A percentile compares a stretch with the other conserved stretches of the same genome.
phyloP scores from a whole-genome alignment of 2,329 filamentous ascomycete genomes.

The Colletotrichum cereale region DNA sequence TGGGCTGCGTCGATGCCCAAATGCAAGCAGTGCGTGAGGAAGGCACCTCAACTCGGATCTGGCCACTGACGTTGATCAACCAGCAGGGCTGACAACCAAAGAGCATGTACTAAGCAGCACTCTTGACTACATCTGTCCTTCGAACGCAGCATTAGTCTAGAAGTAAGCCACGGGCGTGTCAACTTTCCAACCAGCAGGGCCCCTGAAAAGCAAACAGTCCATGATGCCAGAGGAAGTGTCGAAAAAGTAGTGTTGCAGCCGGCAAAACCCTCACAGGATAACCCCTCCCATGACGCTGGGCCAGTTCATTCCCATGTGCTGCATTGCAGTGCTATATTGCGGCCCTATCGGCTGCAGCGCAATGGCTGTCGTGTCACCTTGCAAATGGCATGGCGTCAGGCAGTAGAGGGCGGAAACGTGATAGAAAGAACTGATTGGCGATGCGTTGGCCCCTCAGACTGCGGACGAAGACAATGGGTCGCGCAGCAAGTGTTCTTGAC shows the following conservation, averaged over 20 bases:
- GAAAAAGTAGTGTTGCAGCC: constrained; percentile 16
- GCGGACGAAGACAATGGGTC: constrained; percentile 15
- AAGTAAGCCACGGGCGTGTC: constrained; percentile 12
- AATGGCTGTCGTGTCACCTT: constrained; percentile 32
- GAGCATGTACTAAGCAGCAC: neutral
- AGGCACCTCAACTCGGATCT: constrained; percentile 2
- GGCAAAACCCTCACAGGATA: constrained; percentile 8
- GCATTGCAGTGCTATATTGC: constrained; percentile 13
- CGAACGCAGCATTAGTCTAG: neutral
- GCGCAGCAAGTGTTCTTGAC: constrained; percentile 15
- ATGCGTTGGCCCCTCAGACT: constrained; percentile 23
- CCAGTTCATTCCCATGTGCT: constrained; percentile 25
- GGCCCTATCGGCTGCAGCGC: constrained; percentile 19
- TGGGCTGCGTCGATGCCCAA: constrained; percentile 42
- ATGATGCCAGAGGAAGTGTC: constrained; percentile 14
- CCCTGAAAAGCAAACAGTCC: constrained; percentile 2
- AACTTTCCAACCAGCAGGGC: constrained; percentile 14
- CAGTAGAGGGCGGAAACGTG: constrained; percentile 17
- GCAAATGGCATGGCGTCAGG: constrained; percentile 23
- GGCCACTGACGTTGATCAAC: constrained; percentile 21
- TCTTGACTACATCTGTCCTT: neutral
- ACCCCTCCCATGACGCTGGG: constrained; percentile 14
- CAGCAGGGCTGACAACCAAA: constrained; percentile 25
- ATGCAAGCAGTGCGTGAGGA: constrained; percentile 22
- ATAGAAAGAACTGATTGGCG: constrained; percentile 16